Base-by-base conservation (phyloP, 345 rosid species). In the Gossypium bickii region DNA sequence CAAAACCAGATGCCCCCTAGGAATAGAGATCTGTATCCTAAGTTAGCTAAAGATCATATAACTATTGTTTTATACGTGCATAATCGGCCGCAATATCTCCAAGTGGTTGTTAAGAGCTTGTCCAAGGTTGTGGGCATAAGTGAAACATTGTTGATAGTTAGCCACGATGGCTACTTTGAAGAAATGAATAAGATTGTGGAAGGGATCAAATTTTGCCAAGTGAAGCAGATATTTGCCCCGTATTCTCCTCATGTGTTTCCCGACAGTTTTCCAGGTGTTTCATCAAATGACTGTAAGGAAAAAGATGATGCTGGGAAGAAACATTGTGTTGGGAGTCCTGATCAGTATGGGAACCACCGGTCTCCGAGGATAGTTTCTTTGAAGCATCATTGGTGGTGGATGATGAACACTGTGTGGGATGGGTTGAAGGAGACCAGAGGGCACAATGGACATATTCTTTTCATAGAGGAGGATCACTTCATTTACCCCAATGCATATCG, bases 341-440 rank as follows among this genome's bases (percentile, higher is more conserved):
- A 95, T 85, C 99, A 95, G 84, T 95, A 90, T 79, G 99, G 99
- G 75, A 87, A 95, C 79, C 94, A 95, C 48, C 76, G 98, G 55
- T 88, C 90, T 18, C 90, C 97, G 1, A 90, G 86, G 82, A 89
- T 93, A 47, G 98, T 93, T 52, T 90, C 99, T 10, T 79, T 95
- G 89, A 95, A 95, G 89, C 99, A 95, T 83, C 99, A 95, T 69
- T 95, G 99, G 99, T 95, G 99, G 99, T 95, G 98, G 99, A 93
- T 95, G 99, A 95, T 95, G 98, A 95, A 95, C 79, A 90, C 91
- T 0, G 90, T 91, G 38, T 95, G 99, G 98, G 98, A 95, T 84
- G 98, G 99, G 29, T 76, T 93, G 67, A 75, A 82, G 47, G 98
- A 93, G 88, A 95, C 97, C 45, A 77, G 70, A 70, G 83, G 71